Conservation (phyloP, 352 stramenopile genomes). For the Phytophthora parvispora region DNA sequence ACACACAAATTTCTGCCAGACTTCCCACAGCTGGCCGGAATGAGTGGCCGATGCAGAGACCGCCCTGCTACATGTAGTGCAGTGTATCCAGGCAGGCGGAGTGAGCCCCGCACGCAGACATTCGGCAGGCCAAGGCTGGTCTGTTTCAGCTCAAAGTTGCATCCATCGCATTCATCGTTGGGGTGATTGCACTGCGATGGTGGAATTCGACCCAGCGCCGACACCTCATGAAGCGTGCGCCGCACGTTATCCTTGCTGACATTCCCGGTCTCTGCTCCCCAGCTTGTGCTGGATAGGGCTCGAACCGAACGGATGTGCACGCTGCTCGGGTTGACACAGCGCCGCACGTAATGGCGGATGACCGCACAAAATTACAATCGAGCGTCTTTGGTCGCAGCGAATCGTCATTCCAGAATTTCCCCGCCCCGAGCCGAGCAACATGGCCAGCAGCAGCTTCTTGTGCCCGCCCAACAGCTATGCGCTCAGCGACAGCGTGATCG, state of each 20-base stretch:
- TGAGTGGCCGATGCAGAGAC: too few species aligned
- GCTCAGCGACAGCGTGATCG: background rate
- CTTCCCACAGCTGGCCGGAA: too few species aligned
- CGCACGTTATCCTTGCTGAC: conserved; percentile 17
- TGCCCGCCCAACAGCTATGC: background rate
- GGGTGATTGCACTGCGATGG: too few species aligned
- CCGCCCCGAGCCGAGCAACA: background rate
- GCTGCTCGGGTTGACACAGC: background rate
- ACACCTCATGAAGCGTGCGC: conserved; percentile 9
- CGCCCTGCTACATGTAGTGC: too few species aligned
- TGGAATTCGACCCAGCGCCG: too few species aligned
- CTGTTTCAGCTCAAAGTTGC: too few species aligned
- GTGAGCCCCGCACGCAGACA: too few species aligned
- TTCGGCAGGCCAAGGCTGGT: too few species aligned
- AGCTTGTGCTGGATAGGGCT: background rate
- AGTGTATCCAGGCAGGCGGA: too few species aligned
- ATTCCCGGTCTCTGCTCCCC: background rate
- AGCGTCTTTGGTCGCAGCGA: too few species aligned
- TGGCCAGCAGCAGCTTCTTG: background rate
- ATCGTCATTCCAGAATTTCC: background rate
- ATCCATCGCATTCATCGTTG: too few species aligned
- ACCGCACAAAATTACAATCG: conserved; percentile 12
- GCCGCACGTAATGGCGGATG: conserved; percentile 10
- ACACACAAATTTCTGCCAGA: too few species aligned
- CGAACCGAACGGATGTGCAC: background rate